phyloP scores from a whole-genome alignment of 148 eudicot genomes.

The Persicaria tinctoria region DNA sequence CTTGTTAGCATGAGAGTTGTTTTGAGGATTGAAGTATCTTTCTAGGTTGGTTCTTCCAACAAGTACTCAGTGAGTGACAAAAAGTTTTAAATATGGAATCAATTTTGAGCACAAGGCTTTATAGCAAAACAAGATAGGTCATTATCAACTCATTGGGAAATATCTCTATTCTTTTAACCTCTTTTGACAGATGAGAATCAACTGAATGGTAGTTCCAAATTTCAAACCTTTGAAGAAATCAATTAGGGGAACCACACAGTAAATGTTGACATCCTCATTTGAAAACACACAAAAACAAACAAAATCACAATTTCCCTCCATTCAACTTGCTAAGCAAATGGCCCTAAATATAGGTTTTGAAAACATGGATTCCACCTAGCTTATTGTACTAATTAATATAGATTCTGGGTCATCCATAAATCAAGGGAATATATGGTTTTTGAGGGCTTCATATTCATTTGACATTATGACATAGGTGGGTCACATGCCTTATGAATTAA shows the following conservation, averaged over 20 bases:
- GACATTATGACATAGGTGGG: not conserved
- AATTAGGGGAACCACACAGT: not conserved
- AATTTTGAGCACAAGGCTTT: not conserved
- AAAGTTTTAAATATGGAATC: not conserved
- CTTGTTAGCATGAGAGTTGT: too few relatives aligned
- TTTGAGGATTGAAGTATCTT: too few relatives aligned
- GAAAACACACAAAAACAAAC: slow-evolving; percentile 2
- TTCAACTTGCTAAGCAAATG: not conserved
- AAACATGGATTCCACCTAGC: too few relatives aligned
- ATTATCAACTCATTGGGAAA: not conserved
- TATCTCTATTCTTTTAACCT: not conserved
- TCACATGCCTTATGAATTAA: not conserved
- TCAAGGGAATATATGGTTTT: not conserved
- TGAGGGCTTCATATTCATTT: not conserved
- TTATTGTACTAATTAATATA: not conserved
- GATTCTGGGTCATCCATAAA: not conserved
- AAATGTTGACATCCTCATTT: not conserved
- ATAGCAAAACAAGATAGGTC: not conserved
- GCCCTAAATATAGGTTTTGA: not conserved
- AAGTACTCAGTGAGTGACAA: not conserved
- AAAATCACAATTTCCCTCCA: not conserved
- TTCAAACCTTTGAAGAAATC: not conserved
- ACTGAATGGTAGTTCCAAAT: not conserved
- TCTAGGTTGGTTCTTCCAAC: not conserved
- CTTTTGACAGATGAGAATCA: not conserved